A percentile compares a stretch with the other conserved stretches of the same genome.
Evolutionary conservation across 139 green algal genomes (phyloP).

Genomic region (Desmodesmus armatus): DNA sequence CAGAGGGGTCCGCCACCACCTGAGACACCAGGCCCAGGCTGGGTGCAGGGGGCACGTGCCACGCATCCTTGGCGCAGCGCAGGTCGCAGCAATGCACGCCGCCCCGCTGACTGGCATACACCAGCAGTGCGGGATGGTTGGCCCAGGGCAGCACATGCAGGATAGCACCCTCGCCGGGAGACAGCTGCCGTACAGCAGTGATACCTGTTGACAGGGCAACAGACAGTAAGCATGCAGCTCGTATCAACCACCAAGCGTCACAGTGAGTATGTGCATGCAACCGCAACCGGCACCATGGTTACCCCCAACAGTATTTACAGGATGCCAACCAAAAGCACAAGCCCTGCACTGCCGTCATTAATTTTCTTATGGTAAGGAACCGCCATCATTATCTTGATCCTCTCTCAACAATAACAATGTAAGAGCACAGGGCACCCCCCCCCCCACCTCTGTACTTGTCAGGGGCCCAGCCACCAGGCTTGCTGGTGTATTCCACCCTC

Average conservation of each 20-base stretch:
- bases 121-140: slow-evolving; percentile 59
- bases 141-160: slow-evolving; percentile 72
- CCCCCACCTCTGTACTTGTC: slow-evolving; percentile 71
- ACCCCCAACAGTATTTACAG: no score
- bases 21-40: slow-evolving; percentile 59
- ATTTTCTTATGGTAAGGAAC: no score
- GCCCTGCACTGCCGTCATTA: no score
- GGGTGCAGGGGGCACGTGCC: slow-evolving; percentile 61
- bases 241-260: no score
- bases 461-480: slow-evolving; percentile 48
- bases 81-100: slow-evolving; percentile 85
- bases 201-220: slow-evolving; percentile 48
- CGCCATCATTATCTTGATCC: no score
- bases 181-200: slow-evolving; percentile 53
- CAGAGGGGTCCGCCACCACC: slow-evolving; percentile 66
- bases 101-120: slow-evolving; percentile 75
- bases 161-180: slow-evolving; percentile 60
- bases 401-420: neutral
- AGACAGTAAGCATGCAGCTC: no score
- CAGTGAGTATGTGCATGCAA: no score
- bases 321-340: no score
- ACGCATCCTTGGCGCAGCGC: slow-evolving; percentile 68
- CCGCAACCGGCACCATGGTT: no score
- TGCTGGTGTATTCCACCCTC: slow-evolving; percentile 81
- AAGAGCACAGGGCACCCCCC: neutral